Conservation (phyloP, 2,329 filamentous ascomycete genomes). For the Tympanopsis confertula region DNA sequence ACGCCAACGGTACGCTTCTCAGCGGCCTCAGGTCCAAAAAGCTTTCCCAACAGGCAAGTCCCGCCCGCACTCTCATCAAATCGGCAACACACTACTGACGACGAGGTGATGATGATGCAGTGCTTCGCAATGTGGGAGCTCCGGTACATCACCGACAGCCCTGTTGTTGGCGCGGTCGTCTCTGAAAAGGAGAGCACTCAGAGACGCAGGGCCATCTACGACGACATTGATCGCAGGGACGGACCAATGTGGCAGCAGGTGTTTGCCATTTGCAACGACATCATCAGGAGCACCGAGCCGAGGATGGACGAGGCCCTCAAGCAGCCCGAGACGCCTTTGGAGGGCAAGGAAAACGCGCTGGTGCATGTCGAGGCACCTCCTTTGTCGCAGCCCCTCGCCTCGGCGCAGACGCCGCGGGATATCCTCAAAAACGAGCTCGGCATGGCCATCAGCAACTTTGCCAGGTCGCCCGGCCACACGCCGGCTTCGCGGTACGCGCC, state of each 20-base stretch:
- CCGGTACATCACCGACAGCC: slow-evolving; percentile 64
- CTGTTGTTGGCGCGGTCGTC: no score
- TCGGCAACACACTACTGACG: not conserved
- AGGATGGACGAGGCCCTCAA: slow-evolving; percentile 55
- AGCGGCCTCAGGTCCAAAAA: slow-evolving; percentile 78
- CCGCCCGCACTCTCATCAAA: not conserved
- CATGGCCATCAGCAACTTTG: slow-evolving; percentile 29
- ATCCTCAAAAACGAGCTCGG: slow-evolving; percentile 30
- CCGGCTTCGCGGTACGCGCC: slow-evolving; percentile 25
- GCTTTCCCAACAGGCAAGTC: slow-evolving; percentile 54
- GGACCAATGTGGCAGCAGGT: slow-evolving; percentile 76
- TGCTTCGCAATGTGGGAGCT: slow-evolving; percentile 89
- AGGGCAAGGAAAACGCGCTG: slow-evolving; percentile 1
- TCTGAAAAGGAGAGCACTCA: no score
- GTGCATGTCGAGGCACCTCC: slow-evolving; percentile 7
- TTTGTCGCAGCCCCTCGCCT: slow-evolving; percentile 27
- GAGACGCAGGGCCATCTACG: slow-evolving; percentile 72
- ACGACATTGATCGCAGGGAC: slow-evolving; percentile 73
- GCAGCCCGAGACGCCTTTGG: slow-evolving; percentile 17
- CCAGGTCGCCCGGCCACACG: slow-evolving; percentile 33
- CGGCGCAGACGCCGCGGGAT: slow-evolving; percentile 19
- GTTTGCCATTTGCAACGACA: slow-evolving; percentile 54
- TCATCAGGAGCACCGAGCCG: slow-evolving; percentile 54
- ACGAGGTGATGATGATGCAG: slow-evolving; percentile 21
- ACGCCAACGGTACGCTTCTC: slow-evolving; percentile 81